phyloP scores from a whole-genome alignment of 106 monocot species.

The Hemerocallis citrina region DNA sequence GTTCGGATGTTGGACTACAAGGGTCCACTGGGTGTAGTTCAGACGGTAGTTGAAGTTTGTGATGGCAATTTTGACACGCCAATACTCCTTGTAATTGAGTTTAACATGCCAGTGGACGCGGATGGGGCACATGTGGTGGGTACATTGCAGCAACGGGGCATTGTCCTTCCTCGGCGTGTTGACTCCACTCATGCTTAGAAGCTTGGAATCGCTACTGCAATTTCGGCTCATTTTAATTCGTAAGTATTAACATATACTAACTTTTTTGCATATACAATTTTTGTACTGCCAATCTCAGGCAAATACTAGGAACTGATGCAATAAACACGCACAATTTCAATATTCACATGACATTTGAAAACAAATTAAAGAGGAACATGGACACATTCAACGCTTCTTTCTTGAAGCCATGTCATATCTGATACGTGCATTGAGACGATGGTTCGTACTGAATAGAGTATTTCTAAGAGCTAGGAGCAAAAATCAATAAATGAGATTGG shows the following conservation, averaged over 20 bases:
- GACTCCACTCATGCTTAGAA: slow-evolving; percentile 29
- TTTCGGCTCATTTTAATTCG: too few species aligned
- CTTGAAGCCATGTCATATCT: too few species aligned
- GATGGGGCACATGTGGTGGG: slow-evolving; percentile 66
- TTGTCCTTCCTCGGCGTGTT: slow-evolving; percentile 55
- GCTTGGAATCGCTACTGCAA: slow-evolving; percentile 44
- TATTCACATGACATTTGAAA: too few species aligned
- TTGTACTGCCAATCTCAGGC: too few species aligned
- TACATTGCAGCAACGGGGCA: slow-evolving; percentile 65
- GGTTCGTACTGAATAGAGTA: background rate
- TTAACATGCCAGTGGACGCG: slow-evolving; percentile 85
- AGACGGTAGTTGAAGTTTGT: slow-evolving; percentile 72
- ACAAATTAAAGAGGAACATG: too few species aligned
- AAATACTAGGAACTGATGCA: too few species aligned
- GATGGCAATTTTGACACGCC: slow-evolving; percentile 62
- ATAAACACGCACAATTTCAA: too few species aligned
- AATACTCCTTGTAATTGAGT: slow-evolving; percentile 77
- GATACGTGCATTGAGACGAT: too few species aligned
- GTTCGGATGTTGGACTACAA: slow-evolving; percentile 65
- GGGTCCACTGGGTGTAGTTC: slow-evolving; percentile 77
- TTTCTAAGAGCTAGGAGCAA: background rate
- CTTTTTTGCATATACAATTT: too few species aligned
- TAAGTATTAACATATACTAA: background rate
- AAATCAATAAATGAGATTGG: background rate
- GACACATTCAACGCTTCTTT: too few species aligned